A percentile compares a stretch with the other conserved stretches of the same genome.
These are phyloP conservation scores for Eustoma russellianum DNA, from an alignment of 257 asterid species.

Conservation along the genomic window DNA sequence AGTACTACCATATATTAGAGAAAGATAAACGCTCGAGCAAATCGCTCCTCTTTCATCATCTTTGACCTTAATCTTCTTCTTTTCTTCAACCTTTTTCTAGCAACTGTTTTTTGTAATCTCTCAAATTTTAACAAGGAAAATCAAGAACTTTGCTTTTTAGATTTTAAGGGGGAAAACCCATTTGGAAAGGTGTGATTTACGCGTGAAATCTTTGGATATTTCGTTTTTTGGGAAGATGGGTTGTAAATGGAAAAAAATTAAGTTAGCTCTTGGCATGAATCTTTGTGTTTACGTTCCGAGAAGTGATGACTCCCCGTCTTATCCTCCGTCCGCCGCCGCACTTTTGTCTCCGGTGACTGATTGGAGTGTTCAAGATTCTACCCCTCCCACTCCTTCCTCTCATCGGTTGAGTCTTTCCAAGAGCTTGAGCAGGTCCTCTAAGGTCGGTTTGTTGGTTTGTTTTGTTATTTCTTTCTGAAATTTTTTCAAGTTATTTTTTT, in stretches of 20 bases:
- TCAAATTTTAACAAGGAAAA: too few relatives aligned
- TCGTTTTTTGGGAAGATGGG: constrained; percentile 41
- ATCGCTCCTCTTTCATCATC: too few relatives aligned
- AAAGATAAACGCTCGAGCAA: too few relatives aligned
- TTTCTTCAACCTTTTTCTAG: too few relatives aligned
- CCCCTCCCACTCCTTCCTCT: constrained; percentile 52
- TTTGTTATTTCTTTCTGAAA: too few relatives aligned
- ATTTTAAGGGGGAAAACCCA: too few relatives aligned
- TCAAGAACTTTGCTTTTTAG: too few relatives aligned
- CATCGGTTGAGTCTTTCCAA: constrained; percentile 50
- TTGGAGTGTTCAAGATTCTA: constrained; percentile 27
- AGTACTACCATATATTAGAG: too few relatives aligned
- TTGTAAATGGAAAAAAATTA: constrained; percentile 85
- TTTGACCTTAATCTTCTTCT: too few relatives aligned
- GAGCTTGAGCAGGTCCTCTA: constrained; percentile 81
- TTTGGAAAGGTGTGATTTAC: too few relatives aligned
- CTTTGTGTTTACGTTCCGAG: constrained; percentile 41
- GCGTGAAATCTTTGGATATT: not conserved
- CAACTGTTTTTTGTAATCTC: too few relatives aligned
- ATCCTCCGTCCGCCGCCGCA: constrained; percentile 54
- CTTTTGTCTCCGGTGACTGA: constrained; percentile 54
- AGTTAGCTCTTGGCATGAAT: constrained; percentile 78
- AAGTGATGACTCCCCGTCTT: constrained; percentile 30
- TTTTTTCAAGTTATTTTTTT: too few relatives aligned
- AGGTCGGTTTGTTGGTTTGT: constrained; percentile 29